These are phyloP conservation scores for Trichophyton mentagrophytes DNA, from an alignment of 2,329 filamentous ascomycete species.

Conservation along the genomic window DNA sequence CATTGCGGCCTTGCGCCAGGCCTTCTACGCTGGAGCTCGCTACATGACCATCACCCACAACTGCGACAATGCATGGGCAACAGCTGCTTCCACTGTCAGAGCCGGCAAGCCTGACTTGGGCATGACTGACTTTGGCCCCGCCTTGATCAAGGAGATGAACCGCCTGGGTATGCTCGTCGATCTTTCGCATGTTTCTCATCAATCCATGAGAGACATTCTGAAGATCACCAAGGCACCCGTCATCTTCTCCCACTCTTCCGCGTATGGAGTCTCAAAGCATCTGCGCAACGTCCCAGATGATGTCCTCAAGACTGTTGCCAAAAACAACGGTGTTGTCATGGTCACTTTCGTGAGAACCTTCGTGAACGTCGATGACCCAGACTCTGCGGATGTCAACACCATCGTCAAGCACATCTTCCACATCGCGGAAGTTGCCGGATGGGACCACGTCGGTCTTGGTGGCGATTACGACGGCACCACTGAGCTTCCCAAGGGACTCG, in stretches of 20 bases:
- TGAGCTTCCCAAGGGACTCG: constrained; percentile 16
- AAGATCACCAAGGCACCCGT: constrained; percentile 16
- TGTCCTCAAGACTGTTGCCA: constrained; percentile 24
- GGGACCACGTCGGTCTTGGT: constrained; percentile 26
- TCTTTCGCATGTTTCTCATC: constrained; percentile 18
- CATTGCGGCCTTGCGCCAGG: constrained; percentile 12
- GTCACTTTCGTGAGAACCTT: constrained; percentile 27
- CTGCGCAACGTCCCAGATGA: constrained; percentile 33
- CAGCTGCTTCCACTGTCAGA: constrained; percentile 15
- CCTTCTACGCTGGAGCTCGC: constrained; percentile 15
- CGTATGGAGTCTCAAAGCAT: constrained; percentile 19
- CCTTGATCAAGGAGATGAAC: constrained; percentile 20
- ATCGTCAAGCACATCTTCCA: constrained; percentile 30
- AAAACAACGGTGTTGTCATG: constrained; percentile 33
- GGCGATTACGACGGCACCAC: constrained; percentile 25
- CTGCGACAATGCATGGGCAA: constrained; percentile 21
- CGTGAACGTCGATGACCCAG: constrained; percentile 19
- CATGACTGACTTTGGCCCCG: constrained; percentile 16
- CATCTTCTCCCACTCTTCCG: constrained; percentile 18
- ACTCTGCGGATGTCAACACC: constrained; percentile 23
- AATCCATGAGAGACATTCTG: constrained; percentile 18
- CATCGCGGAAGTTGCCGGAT: constrained; percentile 22
- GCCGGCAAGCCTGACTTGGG: constrained; percentile 15
- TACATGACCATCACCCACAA: constrained; percentile 20
- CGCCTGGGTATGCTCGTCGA: constrained; percentile 21